Conservation (phyloP, 2,329 filamentous ascomycete species). For the Penicillium sp. region DNA sequence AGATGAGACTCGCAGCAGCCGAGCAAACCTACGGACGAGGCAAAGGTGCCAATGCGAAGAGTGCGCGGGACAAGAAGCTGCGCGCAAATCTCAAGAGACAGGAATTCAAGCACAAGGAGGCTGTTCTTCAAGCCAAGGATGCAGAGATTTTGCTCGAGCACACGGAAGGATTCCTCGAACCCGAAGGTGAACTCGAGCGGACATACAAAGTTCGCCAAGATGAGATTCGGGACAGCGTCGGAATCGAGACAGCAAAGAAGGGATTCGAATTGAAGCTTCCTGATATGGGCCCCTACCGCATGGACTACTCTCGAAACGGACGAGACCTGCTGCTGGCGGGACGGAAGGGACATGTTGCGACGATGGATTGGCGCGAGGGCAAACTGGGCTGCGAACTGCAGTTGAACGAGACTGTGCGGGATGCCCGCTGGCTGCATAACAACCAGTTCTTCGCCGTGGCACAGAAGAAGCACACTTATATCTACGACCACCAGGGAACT, state of each 20-base stretch:
- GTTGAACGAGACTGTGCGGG: conserved; percentile 83
- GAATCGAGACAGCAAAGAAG: conserved; percentile 84
- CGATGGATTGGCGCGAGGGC: conserved; percentile 93
- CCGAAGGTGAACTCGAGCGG: conserved; percentile 82
- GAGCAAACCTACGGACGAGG: conserved; percentile 83
- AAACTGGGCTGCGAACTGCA: conserved; percentile 91
- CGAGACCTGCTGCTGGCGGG: conserved; percentile 81
- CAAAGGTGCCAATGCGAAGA: conserved; percentile 67
- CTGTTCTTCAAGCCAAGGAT: conserved; percentile 82
- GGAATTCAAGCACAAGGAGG: conserved; percentile 79
- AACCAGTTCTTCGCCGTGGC: conserved; percentile 91
- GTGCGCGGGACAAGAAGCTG: conserved; percentile 85
- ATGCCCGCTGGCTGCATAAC: conserved; percentile 90
- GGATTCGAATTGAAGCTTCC: conserved; percentile 85
- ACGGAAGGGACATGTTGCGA: conserved; percentile 90
- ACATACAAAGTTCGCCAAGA: conserved; percentile 92
- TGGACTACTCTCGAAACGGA: conserved; percentile 88
- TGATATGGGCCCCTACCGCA: conserved; percentile 79
- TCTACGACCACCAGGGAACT: conserved; percentile 87
- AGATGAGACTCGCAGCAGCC: conserved; percentile 51
- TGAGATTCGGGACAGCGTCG: conserved; percentile 73
- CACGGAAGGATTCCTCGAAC: conserved; percentile 77
- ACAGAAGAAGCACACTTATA: conserved; percentile 95
- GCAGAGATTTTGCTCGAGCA: conserved; percentile 93
- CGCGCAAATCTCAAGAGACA: conserved; percentile 74